These are phyloP conservation scores for Amanita rubescens DNA, from an alignment of 768 basidiomycete genomes.

Conservation along the genomic window DNA sequence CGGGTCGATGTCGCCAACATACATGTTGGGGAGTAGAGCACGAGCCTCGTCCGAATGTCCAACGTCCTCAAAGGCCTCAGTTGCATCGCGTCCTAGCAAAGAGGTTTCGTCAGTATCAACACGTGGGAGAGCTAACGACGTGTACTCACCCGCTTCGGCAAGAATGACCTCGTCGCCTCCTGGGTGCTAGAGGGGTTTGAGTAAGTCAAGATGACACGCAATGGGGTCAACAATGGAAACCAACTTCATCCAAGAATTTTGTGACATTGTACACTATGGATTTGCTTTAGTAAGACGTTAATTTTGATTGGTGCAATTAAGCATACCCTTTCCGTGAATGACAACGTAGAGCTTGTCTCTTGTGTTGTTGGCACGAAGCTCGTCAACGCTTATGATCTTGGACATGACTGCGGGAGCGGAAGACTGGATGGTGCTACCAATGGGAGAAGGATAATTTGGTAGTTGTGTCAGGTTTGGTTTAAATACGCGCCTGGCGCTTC, in stretches of 20 bases:
- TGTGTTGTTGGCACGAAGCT: slow-evolving; percentile 69
- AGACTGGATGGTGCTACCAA: slow-evolving; percentile 8
- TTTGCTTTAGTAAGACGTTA: slow-evolving; percentile 1
- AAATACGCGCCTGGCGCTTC: slow-evolving; percentile 15
- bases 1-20: slow-evolving; percentile 78
- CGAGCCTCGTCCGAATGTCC: slow-evolving; percentile 99
- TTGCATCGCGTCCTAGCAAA: slow-evolving; percentile 78
- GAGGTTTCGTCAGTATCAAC: not conserved
- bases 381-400: slow-evolving; percentile 60
- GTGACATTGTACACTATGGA: slow-evolving; percentile 83
- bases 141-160: slow-evolving; percentile 76
- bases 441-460: slow-evolving; percentile 11
- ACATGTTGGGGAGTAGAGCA: slow-evolving; percentile 68
- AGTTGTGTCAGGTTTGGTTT: slow-evolving; percentile 11
- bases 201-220: not conserved
- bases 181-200: slow-evolving; percentile 57
- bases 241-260: slow-evolving; percentile 91
- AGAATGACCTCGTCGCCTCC: slow-evolving; percentile 98
- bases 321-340: slow-evolving; percentile 74
- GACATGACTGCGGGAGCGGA: slow-evolving; percentile 23
- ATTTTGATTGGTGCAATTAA: slow-evolving; percentile 22
- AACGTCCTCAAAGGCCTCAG: slow-evolving; percentile 98
- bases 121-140: slow-evolving; percentile 8
- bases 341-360: slow-evolving; percentile 79
- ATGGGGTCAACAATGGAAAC: slow-evolving; percentile 7